phyloP scores from a whole-genome alignment of 2,329 filamentous ascomycete genomes.

The Neocatenulostroma microsporum region DNA sequence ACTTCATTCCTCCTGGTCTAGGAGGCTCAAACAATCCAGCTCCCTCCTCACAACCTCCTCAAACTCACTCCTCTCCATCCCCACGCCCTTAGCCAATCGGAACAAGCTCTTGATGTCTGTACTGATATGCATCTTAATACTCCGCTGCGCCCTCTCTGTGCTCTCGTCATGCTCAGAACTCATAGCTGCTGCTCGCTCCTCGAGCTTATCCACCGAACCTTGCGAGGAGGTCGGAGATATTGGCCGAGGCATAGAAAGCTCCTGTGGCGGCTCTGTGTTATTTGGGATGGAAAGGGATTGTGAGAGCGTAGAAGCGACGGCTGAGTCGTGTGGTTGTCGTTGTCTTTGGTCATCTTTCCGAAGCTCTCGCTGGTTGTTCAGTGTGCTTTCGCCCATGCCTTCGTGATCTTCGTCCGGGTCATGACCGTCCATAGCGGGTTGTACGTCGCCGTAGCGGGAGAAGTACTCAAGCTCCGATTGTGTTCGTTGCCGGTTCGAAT shows the following conservation, averaged over 20 bases:
- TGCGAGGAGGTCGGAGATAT: slow-evolving; percentile 36
- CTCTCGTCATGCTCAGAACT: slow-evolving; percentile 10
- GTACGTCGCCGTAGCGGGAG: slow-evolving; percentile 67
- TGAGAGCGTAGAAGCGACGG: neutral
- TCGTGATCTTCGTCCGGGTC: slow-evolving; percentile 64
- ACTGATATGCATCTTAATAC: slow-evolving; percentile 70
- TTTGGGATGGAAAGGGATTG: no score
- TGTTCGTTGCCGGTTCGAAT: slow-evolving; percentile 28
- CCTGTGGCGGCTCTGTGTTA: slow-evolving; percentile 1
- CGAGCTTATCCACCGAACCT: slow-evolving; percentile 49
- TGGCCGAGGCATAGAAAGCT: slow-evolving; percentile 42
- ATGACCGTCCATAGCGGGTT: slow-evolving; percentile 72
- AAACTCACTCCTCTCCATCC: slow-evolving; percentile 69
- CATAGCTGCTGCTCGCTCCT: slow-evolving; percentile 34
- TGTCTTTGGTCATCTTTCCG: slow-evolving; percentile 1
- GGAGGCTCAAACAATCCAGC: slow-evolving; percentile 59
- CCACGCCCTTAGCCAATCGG: slow-evolving; percentile 59
- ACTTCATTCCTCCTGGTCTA: slow-evolving; percentile 56
- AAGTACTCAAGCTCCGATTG: slow-evolving; percentile 47
- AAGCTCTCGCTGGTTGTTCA: slow-evolving; percentile 45
- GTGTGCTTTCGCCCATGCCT: slow-evolving; percentile 42
- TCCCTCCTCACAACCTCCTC: slow-evolving; percentile 63
- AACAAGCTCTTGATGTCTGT: slow-evolving; percentile 71
- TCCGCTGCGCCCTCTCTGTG: slow-evolving; percentile 57
- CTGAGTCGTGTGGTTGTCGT: slow-evolving; percentile 5